Evolutionary conservation across 805 yeast genomes (phyloP).

Genomic region (Starmerella davenportii): DNA sequence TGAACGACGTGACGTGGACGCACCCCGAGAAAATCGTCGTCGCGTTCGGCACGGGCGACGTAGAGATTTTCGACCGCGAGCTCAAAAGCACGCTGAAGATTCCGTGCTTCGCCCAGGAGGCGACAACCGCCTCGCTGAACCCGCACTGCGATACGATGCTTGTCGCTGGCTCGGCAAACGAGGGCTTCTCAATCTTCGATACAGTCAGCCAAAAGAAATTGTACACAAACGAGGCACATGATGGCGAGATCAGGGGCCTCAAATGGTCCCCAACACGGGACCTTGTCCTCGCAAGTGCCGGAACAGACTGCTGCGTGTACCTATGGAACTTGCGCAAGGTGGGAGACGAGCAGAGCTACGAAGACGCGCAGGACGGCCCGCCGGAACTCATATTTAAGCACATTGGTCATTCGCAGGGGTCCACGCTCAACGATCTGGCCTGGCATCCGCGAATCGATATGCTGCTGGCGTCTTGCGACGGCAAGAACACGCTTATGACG

Average conservation of each 20-base stretch:
- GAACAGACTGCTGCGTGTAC: slow-evolving; percentile 59
- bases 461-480: slow-evolving; percentile 11
- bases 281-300: slow-evolving; percentile 46
- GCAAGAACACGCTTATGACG: slow-evolving; percentile 10
- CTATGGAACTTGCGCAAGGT: slow-evolving; percentile 65
- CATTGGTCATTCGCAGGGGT: slow-evolving; percentile 45
- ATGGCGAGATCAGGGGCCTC: slow-evolving; percentile 47
- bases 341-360: slow-evolving; percentile 72
- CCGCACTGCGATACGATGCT: slow-evolving; percentile 31
- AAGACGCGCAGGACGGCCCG: slow-evolving; percentile 79
- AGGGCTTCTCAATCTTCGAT: slow-evolving; percentile 28
- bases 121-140: slow-evolving; percentile 52
- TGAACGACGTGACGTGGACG: slow-evolving; percentile 56
- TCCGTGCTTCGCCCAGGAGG: slow-evolving; percentile 38
- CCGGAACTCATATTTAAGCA: slow-evolving; percentile 84
- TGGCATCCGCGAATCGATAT: slow-evolving; percentile 11
- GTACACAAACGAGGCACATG: slow-evolving; percentile 55
- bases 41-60: slow-evolving; percentile 51
- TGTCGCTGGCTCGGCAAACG: slow-evolving; percentile 6
- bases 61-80: slow-evolving; percentile 46
- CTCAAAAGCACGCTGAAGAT: slow-evolving; percentile 10
- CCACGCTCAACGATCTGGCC: slow-evolving; percentile 24
- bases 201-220: slow-evolving; percentile 29
- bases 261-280: slow-evolving; percentile 67
- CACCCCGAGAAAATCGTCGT: slow-evolving; percentile 34